phyloP scores from a whole-genome alignment of 768 basidiomycete genomes.

The Auriscalpium orientale region DNA sequence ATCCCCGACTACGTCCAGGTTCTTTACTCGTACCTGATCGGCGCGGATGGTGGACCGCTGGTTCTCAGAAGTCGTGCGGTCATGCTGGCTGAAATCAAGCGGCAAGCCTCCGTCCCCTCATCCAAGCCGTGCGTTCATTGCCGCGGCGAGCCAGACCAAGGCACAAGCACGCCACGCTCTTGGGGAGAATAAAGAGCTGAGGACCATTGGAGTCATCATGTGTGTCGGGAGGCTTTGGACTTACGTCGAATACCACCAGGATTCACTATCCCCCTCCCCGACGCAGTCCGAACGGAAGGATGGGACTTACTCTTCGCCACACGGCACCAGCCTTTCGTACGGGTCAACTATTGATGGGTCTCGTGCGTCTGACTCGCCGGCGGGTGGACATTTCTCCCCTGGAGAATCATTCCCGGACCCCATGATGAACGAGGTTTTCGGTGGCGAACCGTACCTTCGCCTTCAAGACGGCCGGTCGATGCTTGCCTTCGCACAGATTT shows the following conservation, averaged over 20 bases:
- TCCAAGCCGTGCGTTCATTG: neutral
- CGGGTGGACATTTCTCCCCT: neutral
- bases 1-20: neutral
- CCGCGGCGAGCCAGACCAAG: neutral
- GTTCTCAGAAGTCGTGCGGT: neutral
- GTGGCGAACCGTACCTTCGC: neutral
- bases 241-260: neutral
- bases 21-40: neutral
- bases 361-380: neutral
- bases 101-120: neutral
- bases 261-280: neutral
- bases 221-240: neutral
- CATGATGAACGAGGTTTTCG: neutral
- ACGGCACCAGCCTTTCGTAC: neutral
- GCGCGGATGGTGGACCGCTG: too few species aligned
- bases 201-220: neutral
- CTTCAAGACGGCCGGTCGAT: neutral
- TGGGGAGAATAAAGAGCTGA: neutral
- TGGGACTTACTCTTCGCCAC: neutral
- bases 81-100: neutral
- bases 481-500: neutral
- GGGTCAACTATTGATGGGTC: neutral
- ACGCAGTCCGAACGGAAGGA: neutral
- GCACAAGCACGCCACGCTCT: neutral
- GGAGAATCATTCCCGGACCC: neutral